Evolutionary conservation across 2,329 filamentous ascomycete genomes (phyloP), one percentile per base, ranked within the genome.

Genomic region (Neofusicoccum sp.): DNA sequence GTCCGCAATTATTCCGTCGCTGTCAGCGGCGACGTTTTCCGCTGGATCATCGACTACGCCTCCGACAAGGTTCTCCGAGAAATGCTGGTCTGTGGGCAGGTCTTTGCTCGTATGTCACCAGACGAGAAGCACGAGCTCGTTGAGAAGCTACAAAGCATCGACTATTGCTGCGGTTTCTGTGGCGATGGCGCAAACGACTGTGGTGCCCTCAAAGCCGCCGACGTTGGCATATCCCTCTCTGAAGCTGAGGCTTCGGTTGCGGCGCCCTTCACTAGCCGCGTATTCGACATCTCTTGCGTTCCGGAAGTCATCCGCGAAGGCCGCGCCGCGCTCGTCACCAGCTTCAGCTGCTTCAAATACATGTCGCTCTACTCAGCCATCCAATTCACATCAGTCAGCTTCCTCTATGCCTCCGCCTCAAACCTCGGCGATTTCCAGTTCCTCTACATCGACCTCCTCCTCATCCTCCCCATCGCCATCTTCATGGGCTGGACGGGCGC

Each of bases 301-400:
- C 89, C 93, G 6, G 88, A 93, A 69, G 88, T 99, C 65, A 98
- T 99, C 65, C 75, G 92, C 66, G 95, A 99, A 79, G 95, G 95
- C 20, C 87, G 96, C 64, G 93, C 93, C 20, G 91, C 96, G 34
- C 83, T 99, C 34, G 93, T 98, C n/a, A 99, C 95, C 11, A 96
- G 92, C 75, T 99, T 99, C 79, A 96, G 91, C 78, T 99, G 95
- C 79, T 99, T 99, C 84, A 99, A 98, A 79, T 99, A 96, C 77
- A 99, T 99, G 96, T 96, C 90, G 68, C 78, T 99, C 65, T 99
- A 99, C 79, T 98, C 93, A 2, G 93, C 95, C n/a, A 99, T 99
- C 66, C 95, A 99, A 75, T 99, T 99, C 79, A 96, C 91, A 6
- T 91, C 91, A 0, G 96, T 99, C 70, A 96, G 90, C 82, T 97